A percentile compares a stretch with the other conserved stretches of the same genome.
phyloP scores from a whole-genome alignment of 202 grass and related monocot species.

The Dendrocalamus latiflorus region DNA sequence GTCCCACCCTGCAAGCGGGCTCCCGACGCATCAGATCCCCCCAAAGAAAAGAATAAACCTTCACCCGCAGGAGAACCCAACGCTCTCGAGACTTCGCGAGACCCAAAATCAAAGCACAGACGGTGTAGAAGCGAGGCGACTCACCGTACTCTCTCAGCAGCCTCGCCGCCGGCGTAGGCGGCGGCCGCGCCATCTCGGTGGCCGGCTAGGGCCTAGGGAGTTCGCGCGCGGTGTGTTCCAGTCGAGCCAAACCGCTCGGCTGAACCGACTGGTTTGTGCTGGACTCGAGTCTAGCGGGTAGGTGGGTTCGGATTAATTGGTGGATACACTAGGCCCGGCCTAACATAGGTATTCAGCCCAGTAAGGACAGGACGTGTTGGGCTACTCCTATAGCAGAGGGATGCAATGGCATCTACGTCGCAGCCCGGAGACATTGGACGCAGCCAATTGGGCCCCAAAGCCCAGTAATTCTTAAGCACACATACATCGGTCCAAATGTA shows the following conservation, averaged over 20 bases:
- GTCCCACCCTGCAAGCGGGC: slow-evolving; percentile 69
- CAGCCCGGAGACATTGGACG: neutral
- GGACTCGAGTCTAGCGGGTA: neutral
- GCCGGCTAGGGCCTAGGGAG: neutral
- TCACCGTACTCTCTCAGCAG: slow-evolving; percentile 43
- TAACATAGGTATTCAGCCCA: neutral
- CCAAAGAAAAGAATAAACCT: neutral
- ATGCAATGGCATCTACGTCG: neutral
- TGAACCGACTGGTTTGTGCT: neutral
- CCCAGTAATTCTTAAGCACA: neutral
- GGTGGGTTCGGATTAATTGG: neutral
- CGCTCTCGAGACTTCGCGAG: neutral
- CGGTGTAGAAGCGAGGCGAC: neutral
- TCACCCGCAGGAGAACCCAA: neutral
- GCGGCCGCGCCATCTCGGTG: slow-evolving; percentile 22
- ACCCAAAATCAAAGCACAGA: neutral
- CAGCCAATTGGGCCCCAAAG: neutral
- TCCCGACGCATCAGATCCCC: neutral
- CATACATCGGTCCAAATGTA: neutral
- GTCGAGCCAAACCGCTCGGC: neutral
- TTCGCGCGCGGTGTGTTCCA: neutral
- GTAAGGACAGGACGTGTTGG: neutral
- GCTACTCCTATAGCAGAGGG: neutral
- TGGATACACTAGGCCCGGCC: neutral
- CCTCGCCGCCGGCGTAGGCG: slow-evolving; percentile 3